These are phyloP conservation scores for Cochlearia excelsa DNA, from an alignment of 345 rosid genomes.

Conservation along the genomic window DNA sequence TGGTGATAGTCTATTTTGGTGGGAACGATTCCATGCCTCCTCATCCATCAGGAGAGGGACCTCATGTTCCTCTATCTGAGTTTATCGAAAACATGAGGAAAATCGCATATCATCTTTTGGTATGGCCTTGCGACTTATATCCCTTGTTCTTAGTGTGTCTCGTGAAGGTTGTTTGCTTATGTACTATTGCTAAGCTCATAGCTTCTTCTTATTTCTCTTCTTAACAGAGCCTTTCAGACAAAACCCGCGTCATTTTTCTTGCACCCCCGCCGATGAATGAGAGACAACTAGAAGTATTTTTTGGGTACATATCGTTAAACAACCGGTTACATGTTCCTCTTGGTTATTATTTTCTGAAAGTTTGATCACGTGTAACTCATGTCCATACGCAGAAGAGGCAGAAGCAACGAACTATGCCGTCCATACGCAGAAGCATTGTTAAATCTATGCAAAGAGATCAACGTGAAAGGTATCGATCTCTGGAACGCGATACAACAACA, in stretches of 20 bases:
- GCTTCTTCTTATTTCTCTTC: constrained; percentile 1
- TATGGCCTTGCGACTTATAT: constrained; percentile 19
- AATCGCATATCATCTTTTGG: constrained; percentile 75
- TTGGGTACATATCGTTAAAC: constrained; percentile 33
- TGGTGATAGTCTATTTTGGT: constrained; percentile 91
- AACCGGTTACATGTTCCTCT: not conserved
- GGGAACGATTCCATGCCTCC: constrained; percentile 82
- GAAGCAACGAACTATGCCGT: constrained; percentile 62
- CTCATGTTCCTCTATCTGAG: constrained; percentile 88
- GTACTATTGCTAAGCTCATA: constrained; percentile 5
- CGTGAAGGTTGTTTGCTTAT: not conserved
- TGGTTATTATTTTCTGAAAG: not conserved
- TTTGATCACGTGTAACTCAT: constrained; percentile 15
- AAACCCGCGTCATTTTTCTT: constrained; percentile 65
- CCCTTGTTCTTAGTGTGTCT: not conserved
- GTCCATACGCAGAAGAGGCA: constrained; percentile 24
- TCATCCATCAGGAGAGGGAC: constrained; percentile 59
- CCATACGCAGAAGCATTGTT: constrained; percentile 68
- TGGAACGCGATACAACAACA: constrained; percentile 61
- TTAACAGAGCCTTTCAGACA: constrained; percentile 69
- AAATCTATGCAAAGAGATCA: constrained; percentile 61
- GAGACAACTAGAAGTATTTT: constrained; percentile 31
- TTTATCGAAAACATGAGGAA: constrained; percentile 70
- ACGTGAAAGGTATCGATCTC: constrained; percentile 57
- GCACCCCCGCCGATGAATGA: constrained; percentile 75